Base-by-base conservation (phyloP, 2,329 filamentous ascomycete genomes). In the Monilinia laxa region DNA sequence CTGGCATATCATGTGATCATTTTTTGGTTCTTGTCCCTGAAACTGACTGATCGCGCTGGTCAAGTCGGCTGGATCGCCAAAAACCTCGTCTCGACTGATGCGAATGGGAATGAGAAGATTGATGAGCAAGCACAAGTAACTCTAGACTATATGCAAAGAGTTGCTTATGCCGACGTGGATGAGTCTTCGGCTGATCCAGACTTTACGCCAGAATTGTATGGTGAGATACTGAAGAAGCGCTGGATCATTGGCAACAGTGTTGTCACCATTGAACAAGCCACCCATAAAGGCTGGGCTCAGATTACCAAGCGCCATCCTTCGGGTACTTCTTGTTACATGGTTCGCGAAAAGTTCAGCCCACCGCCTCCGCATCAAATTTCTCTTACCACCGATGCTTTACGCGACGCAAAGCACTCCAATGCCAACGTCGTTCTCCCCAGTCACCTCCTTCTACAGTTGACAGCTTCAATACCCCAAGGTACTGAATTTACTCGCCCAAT, bases 51-150 rank as follows among this genome's bases (percentile, higher is more conserved):
- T 75, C 88, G 95, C 62, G 86, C 89, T 45, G 91, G 87, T 69
- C 89, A 96, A 71, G 93, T 97, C 62, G 87, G 88, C 38, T 97
- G 92, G 91, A 97, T 99, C 70, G 90, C 91, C 14, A 92, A 90
- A 74, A 92, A 92, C 70, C 83, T 99, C 16, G 82, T 86, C 12
- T 93, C 94, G 72, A 89, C 85, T 11, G 92, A 97, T 74, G 84
- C 85, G 31, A 85, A 89, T 67, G 92, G 92, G 20, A 87, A 85
- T 52, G 87, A 92, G 65, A 86, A 85, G 58, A 85, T 93, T 45
- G 94, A 98, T 76, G 94, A 99, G 77, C 94, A 97, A 77, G 94
- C 93, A 6, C 85, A 96, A 71, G 93, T 96, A 45, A 95, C 95
- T 11, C 87, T 98, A 65, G 95, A 99, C 77, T 92, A 98, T 78